Base-by-base conservation (phyloP, 75 land plant genomes). In the Sequoiadendron giganteum region DNA sequence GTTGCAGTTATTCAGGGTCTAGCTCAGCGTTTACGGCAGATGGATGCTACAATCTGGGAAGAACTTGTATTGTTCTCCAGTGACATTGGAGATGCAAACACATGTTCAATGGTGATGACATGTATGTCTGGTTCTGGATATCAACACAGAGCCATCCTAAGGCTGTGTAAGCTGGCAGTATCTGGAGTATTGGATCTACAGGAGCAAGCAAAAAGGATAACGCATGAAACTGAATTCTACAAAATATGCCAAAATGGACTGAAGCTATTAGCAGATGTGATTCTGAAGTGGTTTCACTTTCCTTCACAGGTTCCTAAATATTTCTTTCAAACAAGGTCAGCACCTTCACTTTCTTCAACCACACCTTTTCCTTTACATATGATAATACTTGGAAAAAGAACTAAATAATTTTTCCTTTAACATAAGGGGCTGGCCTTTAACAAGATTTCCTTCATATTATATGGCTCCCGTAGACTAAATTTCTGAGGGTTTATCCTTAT, bases 301-400 rank as follows among this genome's bases (percentile, higher is more conserved):
- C 95, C 94, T 30, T 94, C 89, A 73, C 73, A 61, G 68, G 58
- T 84, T 86, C 98, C 98, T 16, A 89, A 78, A 39, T 91, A 81
- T 81, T 96, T 94, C 87, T 95, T 96, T 43, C 83, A 77, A 87
- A 87, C 92, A 36, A 93, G 98, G 98, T 96, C 92, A 34, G 40
- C 28, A 81, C 70, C 28, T 65, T 73, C 36, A 8, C 52, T 28
- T 81, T 25, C 48, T 81, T 81, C 32, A 81, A 45, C 42, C 84
- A 81, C 2, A 25, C 5, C 25, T 81, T 10, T 45, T 21, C 9
- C 84, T 45, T 40, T 2, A 81, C 13, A 81, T 43, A 48, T 81
- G 32, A 43, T 81, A 81, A 25, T 25, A 25, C 30, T 45, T 45
- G 10, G 30, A 39, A 45, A 81, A 40, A 45, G 30, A 73, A 39